These are phyloP conservation scores for Barbarea vulgaris DNA, from an alignment of 345 rosid species.

Conservation along the genomic window DNA sequence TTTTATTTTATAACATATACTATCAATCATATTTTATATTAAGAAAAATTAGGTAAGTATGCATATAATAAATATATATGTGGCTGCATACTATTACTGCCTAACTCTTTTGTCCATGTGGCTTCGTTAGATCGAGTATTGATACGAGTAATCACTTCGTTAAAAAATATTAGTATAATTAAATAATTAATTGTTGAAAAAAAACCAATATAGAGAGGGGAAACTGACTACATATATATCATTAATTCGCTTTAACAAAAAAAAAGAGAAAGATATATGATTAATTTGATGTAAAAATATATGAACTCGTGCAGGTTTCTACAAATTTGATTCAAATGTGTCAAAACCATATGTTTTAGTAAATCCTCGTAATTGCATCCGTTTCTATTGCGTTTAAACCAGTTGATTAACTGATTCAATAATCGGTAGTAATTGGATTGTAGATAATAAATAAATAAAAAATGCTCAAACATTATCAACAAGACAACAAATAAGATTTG, in stretches of 20 bases:
- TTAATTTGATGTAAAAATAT: not conserved
- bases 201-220: not conserved
- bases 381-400: not conserved
- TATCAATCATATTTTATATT: constrained; percentile 11
- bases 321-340: not conserved
- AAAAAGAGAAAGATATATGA: not conserved
- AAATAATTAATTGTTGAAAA: not conserved
- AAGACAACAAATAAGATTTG: constrained; percentile 17
- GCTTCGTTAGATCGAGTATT: constrained; percentile 7
- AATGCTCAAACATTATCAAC: not conserved
- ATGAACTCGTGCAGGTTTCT: not conserved
- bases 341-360: not conserved
- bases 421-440: not conserved
- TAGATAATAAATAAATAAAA: not conserved
- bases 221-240: not conserved
- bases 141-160: not conserved
- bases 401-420: not conserved
- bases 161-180: not conserved
- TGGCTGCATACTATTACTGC: constrained; percentile 36
- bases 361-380: not conserved
- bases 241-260: not conserved
- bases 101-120: constrained; percentile 30
- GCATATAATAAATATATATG: not conserved
- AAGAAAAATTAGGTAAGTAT: not conserved
- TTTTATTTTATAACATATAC: constrained; percentile 9